Base-by-base conservation (phyloP, 225 moss, liverwort and hornwort genomes). In the Marchantia paleacea region DNA sequence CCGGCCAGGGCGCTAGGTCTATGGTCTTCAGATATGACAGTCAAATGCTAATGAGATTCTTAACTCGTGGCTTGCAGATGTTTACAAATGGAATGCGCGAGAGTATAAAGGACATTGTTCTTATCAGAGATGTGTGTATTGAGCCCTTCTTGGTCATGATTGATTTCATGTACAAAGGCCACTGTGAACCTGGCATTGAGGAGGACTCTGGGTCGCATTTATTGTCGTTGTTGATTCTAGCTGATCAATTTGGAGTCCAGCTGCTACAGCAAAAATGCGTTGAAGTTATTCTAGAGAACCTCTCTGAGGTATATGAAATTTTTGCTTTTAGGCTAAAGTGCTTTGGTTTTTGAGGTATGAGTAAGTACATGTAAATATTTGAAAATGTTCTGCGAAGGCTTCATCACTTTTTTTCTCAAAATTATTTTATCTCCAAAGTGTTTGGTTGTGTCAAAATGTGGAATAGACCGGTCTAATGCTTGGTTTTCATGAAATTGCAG, bases 41-140 rank as follows among this genome's bases (percentile, higher is more conserved):
- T 63, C 19, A 19, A 63, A 19, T 63, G 5, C 39, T 39, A 14
- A 12, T 88, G 68, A 72, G 49, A 39, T 5, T 39, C 39, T 39
- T 2, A 39, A 39, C 39, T 2, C 39, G 19, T 60, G 30, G 18
- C 52, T 60, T 4, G 55, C 95, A 99, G 99, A 99, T 99, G 99
- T 99, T 99, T 75, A 99, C 95, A 47, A 99, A 95, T 76, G 99
- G 99, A 79, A 99, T 99, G 99, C 87, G 63, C 26, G 99, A 99
- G 91, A 95, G 91, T 78, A 90, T 73, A 55, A 85, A 83, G 82
- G 90, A 91, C 51, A 84, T 86, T 82, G 87, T 94, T 55, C 55
- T 90, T 50, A 88, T 99, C 0, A 84, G 87, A 78, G 99, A 92
- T 84, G 88, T 89, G 24, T 84, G 85, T 64, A 88, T 89, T 52